Conservation (phyloP, 257 asterid species). For the Solanum tarijense region DNA sequence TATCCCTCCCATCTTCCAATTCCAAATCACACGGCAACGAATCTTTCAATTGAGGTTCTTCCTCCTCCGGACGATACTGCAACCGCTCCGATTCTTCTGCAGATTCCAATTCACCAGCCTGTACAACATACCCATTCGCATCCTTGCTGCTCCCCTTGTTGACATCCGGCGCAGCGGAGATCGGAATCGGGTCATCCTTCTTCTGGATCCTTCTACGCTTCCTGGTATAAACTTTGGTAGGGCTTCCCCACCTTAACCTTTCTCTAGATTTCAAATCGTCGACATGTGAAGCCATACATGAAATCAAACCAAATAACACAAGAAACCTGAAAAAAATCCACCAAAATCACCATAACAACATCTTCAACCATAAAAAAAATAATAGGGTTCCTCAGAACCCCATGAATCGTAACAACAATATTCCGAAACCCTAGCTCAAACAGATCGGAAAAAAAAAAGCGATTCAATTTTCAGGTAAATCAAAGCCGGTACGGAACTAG, state of each 20-base stretch:
- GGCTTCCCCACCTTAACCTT: conserved; percentile 25
- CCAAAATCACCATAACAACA: conserved; percentile 4
- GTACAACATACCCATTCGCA: neutral
- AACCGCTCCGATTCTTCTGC: neutral
- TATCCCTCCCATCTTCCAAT: neutral
- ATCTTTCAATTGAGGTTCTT: neutral
- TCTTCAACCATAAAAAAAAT: neutral
- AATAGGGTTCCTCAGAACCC: conserved; percentile 37
- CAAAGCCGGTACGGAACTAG: conserved; percentile 14
- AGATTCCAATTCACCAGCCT: neutral
- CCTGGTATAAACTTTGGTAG: conserved; percentile 39
- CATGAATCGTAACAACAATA: conserved; percentile 8
- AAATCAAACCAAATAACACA: neutral
- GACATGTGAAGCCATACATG: conserved; percentile 49
- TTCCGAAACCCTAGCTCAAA: conserved; percentile 16
- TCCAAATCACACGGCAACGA: neutral
- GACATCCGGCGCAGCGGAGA: neutral
- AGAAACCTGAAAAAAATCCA: neutral
- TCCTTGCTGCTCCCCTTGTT: neutral
- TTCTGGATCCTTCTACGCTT: conserved; percentile 3
- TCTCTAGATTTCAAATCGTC: conserved; percentile 26
- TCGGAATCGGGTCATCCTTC: conserved; percentile 7
- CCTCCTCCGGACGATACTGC: neutral
- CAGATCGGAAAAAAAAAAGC: neutral
- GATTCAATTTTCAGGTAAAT: neutral